Percentiles rank a stretch among this genome's conserved stretches.
phyloP scores from a whole-genome alignment of 345 rosid genomes.

The Capsella bursapastoris region DNA sequence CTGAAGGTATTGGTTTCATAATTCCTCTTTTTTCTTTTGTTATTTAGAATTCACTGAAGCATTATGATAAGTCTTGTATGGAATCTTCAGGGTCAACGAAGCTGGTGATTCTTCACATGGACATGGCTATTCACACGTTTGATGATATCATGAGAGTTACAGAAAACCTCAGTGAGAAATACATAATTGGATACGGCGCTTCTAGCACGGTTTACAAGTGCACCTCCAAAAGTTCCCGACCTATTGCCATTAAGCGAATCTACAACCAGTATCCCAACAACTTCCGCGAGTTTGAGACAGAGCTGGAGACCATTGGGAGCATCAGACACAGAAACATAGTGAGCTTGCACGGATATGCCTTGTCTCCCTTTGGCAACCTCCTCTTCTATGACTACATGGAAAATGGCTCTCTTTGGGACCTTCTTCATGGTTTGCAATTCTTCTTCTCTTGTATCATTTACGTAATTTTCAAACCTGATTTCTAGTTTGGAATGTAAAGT shows the following conservation, averaged over 20 bases:
- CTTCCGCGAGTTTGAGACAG: conserved; percentile 85
- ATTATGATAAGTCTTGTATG: conserved; percentile 2
- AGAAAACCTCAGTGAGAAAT: conserved; percentile 85
- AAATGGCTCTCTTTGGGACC: conserved; percentile 98
- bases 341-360: conserved; percentile 89
- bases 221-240: conserved; percentile 76
- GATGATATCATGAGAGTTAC: conserved; percentile 92
- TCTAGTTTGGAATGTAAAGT: neutral
- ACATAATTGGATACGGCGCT: conserved; percentile 84
- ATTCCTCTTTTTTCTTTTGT: conserved; percentile 2
- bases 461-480: neutral
- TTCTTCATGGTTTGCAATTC: conserved; percentile 72
- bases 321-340: conserved; percentile 94
- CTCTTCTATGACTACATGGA: conserved; percentile 98
- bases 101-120: conserved; percentile 96
- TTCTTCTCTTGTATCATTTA: neutral
- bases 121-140: conserved; percentile 88
- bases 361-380: conserved; percentile 81
- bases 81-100: conserved; percentile 69
- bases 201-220: conserved; percentile 94
- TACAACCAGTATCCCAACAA: conserved; percentile 69
- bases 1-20: conserved; percentile 49
- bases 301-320: conserved; percentile 93
- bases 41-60: neutral
- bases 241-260: conserved; percentile 92